A percentile compares a stretch with the other conserved stretches of the same genome.
Conservation (phyloP, 495 filamentous ascomycete genomes). For the Clohesyomyces aquaticus region DNA sequence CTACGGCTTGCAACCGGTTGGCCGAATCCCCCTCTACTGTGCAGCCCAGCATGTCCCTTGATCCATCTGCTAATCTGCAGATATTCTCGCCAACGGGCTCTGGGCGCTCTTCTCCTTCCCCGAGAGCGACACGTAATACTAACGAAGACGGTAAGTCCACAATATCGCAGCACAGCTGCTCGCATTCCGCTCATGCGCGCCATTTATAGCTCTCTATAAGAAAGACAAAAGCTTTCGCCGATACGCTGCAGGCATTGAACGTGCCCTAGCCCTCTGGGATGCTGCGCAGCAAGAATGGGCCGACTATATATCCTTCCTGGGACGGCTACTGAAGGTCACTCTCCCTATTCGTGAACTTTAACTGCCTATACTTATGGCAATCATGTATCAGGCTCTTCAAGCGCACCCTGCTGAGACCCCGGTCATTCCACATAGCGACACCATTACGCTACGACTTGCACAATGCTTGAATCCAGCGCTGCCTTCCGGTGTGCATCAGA, state of each 20-base stretch:
- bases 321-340: conserved; percentile 81
- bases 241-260: conserved; percentile 86
- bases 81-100: conserved; percentile 46
- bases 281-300: conserved; percentile 96
- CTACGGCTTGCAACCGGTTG: conserved; percentile 9
- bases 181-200: conserved; percentile 13
- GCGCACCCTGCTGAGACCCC: conserved; percentile 71
- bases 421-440: conserved; percentile 78
- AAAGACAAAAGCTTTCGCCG: conserved; percentile 92
- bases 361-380: conserved; percentile 14
- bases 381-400: conserved; percentile 74
- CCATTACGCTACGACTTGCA: conserved; percentile 86
- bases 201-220: conserved; percentile 58
- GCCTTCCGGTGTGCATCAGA: conserved; percentile 98
- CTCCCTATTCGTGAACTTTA: conserved; percentile 2
- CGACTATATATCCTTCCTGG: conserved; percentile 97
- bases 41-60: conserved; percentile 45
- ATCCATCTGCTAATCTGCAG: conserved; percentile 39
- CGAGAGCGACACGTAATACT: conserved; percentile 42
- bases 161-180: not conserved
- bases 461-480: conserved; percentile 93
- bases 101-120: conserved; percentile 48
- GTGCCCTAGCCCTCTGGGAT: conserved; percentile 89
- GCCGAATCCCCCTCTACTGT: conserved; percentile 15
- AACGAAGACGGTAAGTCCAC: conserved; percentile 49